phyloP scores from a whole-genome alignment of 305 asterid genomes.

The Rubia occidens region DNA sequence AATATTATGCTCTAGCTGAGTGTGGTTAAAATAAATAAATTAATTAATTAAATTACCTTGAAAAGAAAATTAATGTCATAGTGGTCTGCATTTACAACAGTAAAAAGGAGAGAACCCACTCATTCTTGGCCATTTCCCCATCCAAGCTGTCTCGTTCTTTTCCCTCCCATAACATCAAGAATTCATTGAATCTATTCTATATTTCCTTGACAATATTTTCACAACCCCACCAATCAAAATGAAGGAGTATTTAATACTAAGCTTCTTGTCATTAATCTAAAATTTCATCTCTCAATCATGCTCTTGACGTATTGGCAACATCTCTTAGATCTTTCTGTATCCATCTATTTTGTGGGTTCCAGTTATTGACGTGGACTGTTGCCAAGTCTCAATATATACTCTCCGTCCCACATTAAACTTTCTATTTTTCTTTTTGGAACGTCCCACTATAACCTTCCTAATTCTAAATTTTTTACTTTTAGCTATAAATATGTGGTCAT shows the following conservation, averaged over 20 bases:
- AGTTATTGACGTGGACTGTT: constrained; percentile 20
- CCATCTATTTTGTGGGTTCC: constrained; percentile 36
- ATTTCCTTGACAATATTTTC: neutral
- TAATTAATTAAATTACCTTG: neutral
- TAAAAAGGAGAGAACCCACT: constrained; percentile 36
- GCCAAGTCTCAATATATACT: constrained; percentile 8
- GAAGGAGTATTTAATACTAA: neutral
- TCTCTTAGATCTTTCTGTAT: constrained; percentile 44
- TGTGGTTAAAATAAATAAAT: neutral
- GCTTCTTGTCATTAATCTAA: constrained; percentile 16
- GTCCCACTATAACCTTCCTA: no score
- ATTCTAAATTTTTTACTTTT: no score
- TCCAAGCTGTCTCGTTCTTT: constrained; percentile 38
- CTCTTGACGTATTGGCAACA: constrained; percentile 56
- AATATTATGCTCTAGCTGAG: neutral
- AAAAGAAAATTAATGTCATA: constrained; percentile 1
- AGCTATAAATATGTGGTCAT: no score
- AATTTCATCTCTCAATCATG: constrained; percentile 37
- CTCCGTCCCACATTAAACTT: no score
- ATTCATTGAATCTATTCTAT: constrained; percentile 47
- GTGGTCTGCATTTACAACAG: constrained; percentile 11
- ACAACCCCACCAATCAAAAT: constrained; percentile 9
- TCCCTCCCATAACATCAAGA: constrained; percentile 6
- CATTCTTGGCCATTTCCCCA: constrained; percentile 30
- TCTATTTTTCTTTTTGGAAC: no score